Percentiles rank a stretch among this genome's conserved stretches.
These are phyloP conservation scores for Talaromyces amestolkiae DNA, from an alignment of 2,329 filamentous ascomycete genomes.

Conservation along the genomic window DNA sequence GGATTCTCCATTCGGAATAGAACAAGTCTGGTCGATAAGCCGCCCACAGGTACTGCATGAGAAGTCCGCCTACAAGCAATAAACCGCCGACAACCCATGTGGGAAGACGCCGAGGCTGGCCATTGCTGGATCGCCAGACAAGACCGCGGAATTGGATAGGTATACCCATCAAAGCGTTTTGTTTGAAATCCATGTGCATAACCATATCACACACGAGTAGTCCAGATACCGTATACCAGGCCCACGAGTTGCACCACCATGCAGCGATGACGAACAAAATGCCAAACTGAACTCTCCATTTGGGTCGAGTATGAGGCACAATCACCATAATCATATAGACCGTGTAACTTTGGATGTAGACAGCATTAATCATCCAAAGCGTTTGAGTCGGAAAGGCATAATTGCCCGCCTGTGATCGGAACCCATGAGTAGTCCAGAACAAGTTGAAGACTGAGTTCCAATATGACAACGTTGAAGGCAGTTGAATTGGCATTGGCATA, in stretches of 20 bases:
- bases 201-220: constrained; percentile 43
- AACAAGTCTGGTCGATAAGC: constrained; percentile 37
- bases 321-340: constrained; percentile 51
- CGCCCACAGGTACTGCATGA: constrained; percentile 47
- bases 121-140: constrained; percentile 16
- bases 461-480: constrained; percentile 42
- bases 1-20: constrained; percentile 39
- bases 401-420: constrained; percentile 41
- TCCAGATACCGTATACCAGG: constrained; percentile 47
- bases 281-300: constrained; percentile 34
- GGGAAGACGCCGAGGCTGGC: constrained; percentile 19
- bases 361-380: constrained; percentile 46
- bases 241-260: constrained; percentile 44
- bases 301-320: constrained; percentile 41
- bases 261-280: constrained; percentile 44
- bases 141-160: constrained; percentile 21
- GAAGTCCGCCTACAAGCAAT: constrained; percentile 35
- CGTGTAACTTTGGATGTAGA: constrained; percentile 49
- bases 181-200: constrained; percentile 42
- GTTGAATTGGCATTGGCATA: constrained; percentile 32
- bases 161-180: constrained; percentile 25
- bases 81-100: constrained; percentile 35
- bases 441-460: constrained; percentile 50
- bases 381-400: constrained; percentile 46
- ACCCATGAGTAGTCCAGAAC: constrained; percentile 46